A percentile compares a stretch with the other conserved stretches of the same genome.
Evolutionary conservation across 768 basidiomycete genomes (phyloP).

Genomic region (Boletus rex-veris): DNA sequence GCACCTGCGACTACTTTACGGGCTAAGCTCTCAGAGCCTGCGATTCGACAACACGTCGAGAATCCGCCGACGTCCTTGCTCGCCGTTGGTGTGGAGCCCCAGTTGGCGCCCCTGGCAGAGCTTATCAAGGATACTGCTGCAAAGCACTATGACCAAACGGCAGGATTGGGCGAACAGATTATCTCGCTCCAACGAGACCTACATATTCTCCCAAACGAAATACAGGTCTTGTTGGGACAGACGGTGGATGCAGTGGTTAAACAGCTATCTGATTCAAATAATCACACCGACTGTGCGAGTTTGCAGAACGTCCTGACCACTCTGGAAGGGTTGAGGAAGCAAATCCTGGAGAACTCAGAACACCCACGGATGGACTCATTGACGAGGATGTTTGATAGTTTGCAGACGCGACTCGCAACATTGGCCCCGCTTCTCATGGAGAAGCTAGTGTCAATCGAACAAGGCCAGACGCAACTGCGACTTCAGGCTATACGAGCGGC

Average conservation of each 20-base stretch:
- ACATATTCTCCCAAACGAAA: slow-evolving; percentile 27
- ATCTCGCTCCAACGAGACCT: slow-evolving; percentile 33
- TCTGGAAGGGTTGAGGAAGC: slow-evolving; percentile 20
- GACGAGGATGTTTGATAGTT: slow-evolving; percentile 36
- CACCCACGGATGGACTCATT: slow-evolving; percentile 20
- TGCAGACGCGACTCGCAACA: slow-evolving; percentile 38
- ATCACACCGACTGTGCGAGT: neutral
- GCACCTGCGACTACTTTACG: slow-evolving; percentile 6
- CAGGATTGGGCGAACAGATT: slow-evolving; percentile 32
- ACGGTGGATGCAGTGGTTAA: slow-evolving; percentile 1
- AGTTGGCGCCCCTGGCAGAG: slow-evolving; percentile 29
- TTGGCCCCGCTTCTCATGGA: slow-evolving; percentile 37
- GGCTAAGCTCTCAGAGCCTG: slow-evolving; percentile 20
- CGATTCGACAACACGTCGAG: slow-evolving; percentile 17
- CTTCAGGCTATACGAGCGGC: slow-evolving; percentile 11
- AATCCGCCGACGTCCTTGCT: slow-evolving; percentile 11
- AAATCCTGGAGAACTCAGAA: slow-evolving; percentile 6
- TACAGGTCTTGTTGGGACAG: slow-evolving; percentile 16
- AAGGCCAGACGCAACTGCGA: slow-evolving; percentile 18
- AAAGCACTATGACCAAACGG: slow-evolving; percentile 36
- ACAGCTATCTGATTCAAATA: neutral
- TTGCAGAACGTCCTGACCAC: slow-evolving; percentile 7
- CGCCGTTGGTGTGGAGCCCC: slow-evolving; percentile 10
- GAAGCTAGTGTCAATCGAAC: slow-evolving; percentile 32
- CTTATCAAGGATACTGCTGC: slow-evolving; percentile 35